Percentiles rank a stretch among this genome's conserved stretches.
Conservation (phyloP, 208 protist genomes). For the Kentomonas sorsogonicus region DNA sequence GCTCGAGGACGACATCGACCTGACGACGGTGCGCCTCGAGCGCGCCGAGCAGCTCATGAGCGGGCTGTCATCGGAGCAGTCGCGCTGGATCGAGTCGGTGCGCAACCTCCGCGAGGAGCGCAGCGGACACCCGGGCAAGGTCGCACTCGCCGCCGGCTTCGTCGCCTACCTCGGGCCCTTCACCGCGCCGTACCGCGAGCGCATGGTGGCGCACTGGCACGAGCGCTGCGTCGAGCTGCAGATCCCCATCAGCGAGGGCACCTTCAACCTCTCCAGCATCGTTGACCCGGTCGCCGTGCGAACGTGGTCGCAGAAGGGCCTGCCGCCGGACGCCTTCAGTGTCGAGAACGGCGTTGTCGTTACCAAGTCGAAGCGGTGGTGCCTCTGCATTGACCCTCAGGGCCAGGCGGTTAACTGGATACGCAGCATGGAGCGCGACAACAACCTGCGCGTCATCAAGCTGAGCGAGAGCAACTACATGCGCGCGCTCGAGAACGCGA, state of each 20-base stretch:
- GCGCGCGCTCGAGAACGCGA: conserved; percentile 91
- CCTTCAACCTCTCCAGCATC: conserved; percentile 84
- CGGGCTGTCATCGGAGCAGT: conserved; percentile 82
- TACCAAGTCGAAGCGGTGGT: conserved; percentile 89
- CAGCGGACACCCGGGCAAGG: conserved; percentile 56
- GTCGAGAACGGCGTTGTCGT: conserved; percentile 91
- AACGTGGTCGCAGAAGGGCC: conserved; percentile 91
- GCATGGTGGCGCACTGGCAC: conserved; percentile 68
- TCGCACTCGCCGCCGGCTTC: conserved; percentile 84
- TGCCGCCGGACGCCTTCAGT: conserved; percentile 92
- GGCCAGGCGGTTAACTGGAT: conserved; percentile 96
- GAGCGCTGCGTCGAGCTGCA: conserved; percentile 47
- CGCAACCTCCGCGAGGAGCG: conserved; percentile 54
- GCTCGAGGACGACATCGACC: conserved; percentile 90
- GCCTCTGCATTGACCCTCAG: conserved; percentile 93
- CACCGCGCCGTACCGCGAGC: conserved; percentile 77
- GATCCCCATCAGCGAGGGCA: conserved; percentile 58
- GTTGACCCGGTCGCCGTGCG: conserved; percentile 90
- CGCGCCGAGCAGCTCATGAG: conserved; percentile 89
- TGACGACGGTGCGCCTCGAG: conserved; percentile 83
- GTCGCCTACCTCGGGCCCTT: conserved; percentile 93
- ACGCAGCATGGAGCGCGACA: conserved; percentile 88
- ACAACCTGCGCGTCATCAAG: conserved; percentile 91
- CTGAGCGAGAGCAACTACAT: conserved; percentile 90
- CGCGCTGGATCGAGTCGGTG: conserved; percentile 71